Conservation (phyloP, 1,284 basidiomycete genomes). For the Boletus austroedulis region DNA sequence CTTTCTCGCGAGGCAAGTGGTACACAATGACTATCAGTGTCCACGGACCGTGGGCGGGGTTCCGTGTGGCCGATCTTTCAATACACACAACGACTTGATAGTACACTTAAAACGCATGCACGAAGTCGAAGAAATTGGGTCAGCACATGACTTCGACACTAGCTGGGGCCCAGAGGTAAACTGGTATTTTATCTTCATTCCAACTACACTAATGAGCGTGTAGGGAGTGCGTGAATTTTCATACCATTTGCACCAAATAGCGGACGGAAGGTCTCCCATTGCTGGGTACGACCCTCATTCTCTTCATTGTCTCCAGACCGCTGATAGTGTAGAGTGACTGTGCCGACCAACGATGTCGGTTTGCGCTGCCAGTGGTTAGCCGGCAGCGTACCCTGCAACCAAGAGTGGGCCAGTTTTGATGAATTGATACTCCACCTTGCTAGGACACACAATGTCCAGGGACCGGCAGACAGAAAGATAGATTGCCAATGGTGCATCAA, state of each 20-base stretch:
- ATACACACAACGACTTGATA: too few relatives aligned
- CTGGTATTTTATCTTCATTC: background rate
- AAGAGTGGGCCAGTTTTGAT: background rate
- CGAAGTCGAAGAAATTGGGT: too few relatives aligned
- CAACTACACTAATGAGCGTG: background rate
- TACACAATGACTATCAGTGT: too few relatives aligned
- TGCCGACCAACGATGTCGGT: accelerated
- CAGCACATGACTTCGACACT: too few relatives aligned
- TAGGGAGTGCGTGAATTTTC: conserved; percentile 9
- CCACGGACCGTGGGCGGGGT: too few relatives aligned
- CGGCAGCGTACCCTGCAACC: background rate
- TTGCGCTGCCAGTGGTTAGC: conserved; percentile 10
- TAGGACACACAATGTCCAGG: conserved; percentile 1
- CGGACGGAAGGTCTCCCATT: background rate
- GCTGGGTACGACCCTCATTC: background rate
- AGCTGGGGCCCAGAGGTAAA: conserved; percentile 9
- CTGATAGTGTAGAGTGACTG: conserved; percentile 8
- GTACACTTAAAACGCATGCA: too few relatives aligned
- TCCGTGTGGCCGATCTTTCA: too few relatives aligned
- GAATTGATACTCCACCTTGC: conserved; percentile 6
- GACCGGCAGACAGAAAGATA: background rate
- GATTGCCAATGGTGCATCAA: conserved; percentile 5
- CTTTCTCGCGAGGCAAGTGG: too few relatives aligned
- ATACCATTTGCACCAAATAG: background rate
- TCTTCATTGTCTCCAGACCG: too few relatives aligned